Percentiles rank a stretch among this genome's conserved stretches.
Evolutionary conservation across 768 basidiomycete species (phyloP).

Genomic region (Boletus tomentosulus): DNA sequence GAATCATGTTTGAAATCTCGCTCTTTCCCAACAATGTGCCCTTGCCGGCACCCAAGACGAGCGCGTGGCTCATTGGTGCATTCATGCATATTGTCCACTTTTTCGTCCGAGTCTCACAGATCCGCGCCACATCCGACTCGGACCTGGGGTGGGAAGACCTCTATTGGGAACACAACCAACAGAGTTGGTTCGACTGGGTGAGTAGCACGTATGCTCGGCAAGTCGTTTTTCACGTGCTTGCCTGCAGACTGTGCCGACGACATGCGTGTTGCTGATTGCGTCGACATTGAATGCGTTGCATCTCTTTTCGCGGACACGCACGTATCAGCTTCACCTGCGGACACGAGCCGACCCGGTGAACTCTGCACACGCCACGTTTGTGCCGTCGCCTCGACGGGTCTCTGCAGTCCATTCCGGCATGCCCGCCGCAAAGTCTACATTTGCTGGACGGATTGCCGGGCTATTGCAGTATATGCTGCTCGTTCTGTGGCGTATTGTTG

Average conservation of each 20-base stretch:
- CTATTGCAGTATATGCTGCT: constrained; percentile 34
- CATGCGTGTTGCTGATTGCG: constrained; percentile 48
- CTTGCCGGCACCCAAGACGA: constrained; percentile 60
- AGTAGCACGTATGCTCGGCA: constrained; percentile 19
- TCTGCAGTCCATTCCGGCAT: constrained; percentile 22
- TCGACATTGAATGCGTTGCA: constrained; percentile 61
- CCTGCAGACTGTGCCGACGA: constrained; percentile 60
- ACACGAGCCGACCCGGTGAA: constrained; percentile 53
- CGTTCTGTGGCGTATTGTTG: constrained; percentile 47
- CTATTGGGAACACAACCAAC: constrained; percentile 59
- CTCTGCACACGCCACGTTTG: constrained; percentile 67
- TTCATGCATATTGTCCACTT: constrained; percentile 66
- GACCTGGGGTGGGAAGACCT: constrained; percentile 79
- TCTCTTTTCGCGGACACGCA: constrained; percentile 63
- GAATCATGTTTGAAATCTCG: constrained; percentile 73
- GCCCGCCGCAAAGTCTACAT: constrained; percentile 41
- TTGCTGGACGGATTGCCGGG: constrained; percentile 35
- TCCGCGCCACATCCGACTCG: constrained; percentile 54
- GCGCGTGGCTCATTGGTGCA: constrained; percentile 63
- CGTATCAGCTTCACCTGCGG: constrained; percentile 65
- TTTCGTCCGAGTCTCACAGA: constrained; percentile 55
- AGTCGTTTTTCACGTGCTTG: constrained; percentile 8
- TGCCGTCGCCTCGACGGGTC: constrained; percentile 40
- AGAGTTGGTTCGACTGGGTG: constrained; percentile 82
- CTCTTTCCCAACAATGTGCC: constrained; percentile 81